Base-by-base conservation (phyloP, 2,329 filamentous ascomycete species). In the Fusarium ramigenum region DNA sequence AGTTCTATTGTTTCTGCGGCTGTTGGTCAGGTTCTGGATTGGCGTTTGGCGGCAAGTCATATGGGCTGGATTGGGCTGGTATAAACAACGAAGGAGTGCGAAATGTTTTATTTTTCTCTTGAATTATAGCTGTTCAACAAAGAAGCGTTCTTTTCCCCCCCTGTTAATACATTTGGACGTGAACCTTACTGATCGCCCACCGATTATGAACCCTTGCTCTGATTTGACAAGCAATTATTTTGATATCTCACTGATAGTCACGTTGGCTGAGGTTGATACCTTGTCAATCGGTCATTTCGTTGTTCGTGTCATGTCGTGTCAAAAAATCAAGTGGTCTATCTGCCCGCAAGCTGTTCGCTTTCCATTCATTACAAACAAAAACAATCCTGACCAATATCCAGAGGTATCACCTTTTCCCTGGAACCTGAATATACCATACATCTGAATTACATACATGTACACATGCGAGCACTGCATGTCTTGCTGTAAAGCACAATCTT, bases 41-140 rank as follows among this genome's bases (percentile, higher is more conserved):
- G 76, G 75, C 76, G 76, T 78, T 78, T 61, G 68, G 64, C 62
- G 61, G 74, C 60, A 77, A 70, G 74, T 73, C 74, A 60, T 61
- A 64, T 52, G 56, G 66, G 43, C 34, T 54, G 42, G 62, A 18
- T 40, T 62, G 63, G 73, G 65, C 65, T 68, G 61, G 70, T 68
- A 67, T 74, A 64, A 74, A 68, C 63, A 56, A 66, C 36, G 60
- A 59, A 64, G 40, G 64, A 63, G 64, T 70, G 66, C 53, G 60
- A 76, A 68, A 58, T 72, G 57, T 53, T 47, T 40, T 65, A 5
- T 47, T 61, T 65, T 67, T 62, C 58, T 64, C 63, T 69, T 64
- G 63, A 73, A 65, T 72, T 74, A 66, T 72, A 68, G 64, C 61
- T 69, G 60, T 74, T 77, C 64, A 70, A 74, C 67, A 71, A 60